phyloP scores from a whole-genome alignment of 768 basidiomycete genomes.

The Amanita rimosa region DNA sequence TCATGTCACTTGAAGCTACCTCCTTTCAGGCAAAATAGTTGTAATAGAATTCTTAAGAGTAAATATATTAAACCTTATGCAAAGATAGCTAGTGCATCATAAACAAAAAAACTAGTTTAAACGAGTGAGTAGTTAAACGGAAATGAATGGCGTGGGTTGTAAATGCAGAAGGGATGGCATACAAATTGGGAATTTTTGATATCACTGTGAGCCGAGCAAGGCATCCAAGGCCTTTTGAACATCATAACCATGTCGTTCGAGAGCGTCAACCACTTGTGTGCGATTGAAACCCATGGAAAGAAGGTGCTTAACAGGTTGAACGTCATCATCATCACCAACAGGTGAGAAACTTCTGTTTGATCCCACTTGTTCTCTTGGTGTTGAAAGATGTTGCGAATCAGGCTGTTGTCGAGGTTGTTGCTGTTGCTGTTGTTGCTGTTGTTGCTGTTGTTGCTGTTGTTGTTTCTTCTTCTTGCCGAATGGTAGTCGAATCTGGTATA shows the following conservation, averaged over 20 bases:
- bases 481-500: conserved; percentile 57
- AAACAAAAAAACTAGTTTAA: background rate
- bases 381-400: conserved; percentile 20
- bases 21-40: background rate
- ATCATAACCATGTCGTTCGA: conserved; percentile 80
- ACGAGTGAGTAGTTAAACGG: background rate
- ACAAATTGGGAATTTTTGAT: background rate
- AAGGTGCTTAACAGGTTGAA: conserved; percentile 67
- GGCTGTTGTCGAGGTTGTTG: conserved; percentile 28
- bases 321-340: conserved; percentile 51
- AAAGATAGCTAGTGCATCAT: background rate
- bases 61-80: background rate
- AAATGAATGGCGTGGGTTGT: background rate
- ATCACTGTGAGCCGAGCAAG: conserved; percentile 32
- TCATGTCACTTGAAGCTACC: conserved; percentile 8
- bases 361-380: conserved; percentile 29
- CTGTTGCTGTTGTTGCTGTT: conserved; percentile 18
- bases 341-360: conserved; percentile 29
- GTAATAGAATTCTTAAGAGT: background rate
- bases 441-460: conserved; percentile 26
- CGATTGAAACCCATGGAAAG: conserved; percentile 89
- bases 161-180: background rate
- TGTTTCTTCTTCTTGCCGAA: conserved; percentile 71
- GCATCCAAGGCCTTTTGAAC: conserved; percentile 69
- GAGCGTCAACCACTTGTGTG: conserved; percentile 66